Conservation (phyloP, 2,329 filamentous ascomycete species). For the Beauveria rudraprayagi region DNA sequence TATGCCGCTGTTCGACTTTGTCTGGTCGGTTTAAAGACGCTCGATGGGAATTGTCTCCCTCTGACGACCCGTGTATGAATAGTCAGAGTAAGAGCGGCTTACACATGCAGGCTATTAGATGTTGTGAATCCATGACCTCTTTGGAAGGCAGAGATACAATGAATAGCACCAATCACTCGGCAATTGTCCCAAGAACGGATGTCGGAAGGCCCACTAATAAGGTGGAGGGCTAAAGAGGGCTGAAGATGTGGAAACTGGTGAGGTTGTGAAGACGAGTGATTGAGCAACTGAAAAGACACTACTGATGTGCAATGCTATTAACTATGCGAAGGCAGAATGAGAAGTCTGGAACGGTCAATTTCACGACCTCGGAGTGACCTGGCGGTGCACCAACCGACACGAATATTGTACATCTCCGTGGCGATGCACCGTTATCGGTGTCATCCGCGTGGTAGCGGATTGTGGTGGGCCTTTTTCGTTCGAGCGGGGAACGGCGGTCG, state of each 20-base stretch:
- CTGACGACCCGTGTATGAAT: background rate
- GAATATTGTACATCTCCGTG: conserved; percentile 3
- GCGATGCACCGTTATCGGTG: background rate
- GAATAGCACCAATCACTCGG: background rate
- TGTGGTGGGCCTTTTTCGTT: background rate
- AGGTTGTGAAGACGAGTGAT: background rate
- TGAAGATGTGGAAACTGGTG: background rate
- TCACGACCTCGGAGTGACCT: background rate
- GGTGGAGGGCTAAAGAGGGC: background rate
- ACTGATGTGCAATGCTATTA: background rate
- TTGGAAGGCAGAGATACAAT: background rate
- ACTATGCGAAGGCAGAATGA: background rate
- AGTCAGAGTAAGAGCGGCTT: background rate
- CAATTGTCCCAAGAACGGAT: no score
- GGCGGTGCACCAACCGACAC: background rate
- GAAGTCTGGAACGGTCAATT: background rate
- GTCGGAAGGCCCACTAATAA: no score
- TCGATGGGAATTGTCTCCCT: background rate
- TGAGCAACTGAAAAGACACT: no score
- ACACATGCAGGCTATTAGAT: background rate
- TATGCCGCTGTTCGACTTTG: background rate
- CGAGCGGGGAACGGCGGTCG: conserved; percentile 3
- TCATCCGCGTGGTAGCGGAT: background rate
- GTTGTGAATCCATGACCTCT: background rate
- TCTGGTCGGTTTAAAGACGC: background rate